Evolutionary conservation across 495 filamentous ascomycete genomes (phyloP).

Genomic region (Podospora sp.): DNA sequence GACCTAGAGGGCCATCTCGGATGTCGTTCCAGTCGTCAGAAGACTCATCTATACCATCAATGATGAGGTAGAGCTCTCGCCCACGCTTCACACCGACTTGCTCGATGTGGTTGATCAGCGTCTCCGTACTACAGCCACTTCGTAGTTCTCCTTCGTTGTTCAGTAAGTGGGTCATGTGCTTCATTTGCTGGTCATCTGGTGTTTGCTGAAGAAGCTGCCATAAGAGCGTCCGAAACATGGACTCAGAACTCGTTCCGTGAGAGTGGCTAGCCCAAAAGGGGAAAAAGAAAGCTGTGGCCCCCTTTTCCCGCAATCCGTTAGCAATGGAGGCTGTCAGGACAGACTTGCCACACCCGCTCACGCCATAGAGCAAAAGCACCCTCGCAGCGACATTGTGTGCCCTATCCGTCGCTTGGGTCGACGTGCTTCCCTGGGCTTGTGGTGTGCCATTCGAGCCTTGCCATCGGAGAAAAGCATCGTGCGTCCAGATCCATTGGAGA

Average conservation of each 20-base stretch:
- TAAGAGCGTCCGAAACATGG: background rate
- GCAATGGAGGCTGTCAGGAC: background rate
- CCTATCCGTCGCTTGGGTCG: background rate
- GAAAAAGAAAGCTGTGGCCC: background rate
- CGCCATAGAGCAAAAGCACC: background rate
- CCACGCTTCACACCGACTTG: background rate
- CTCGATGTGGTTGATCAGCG: background rate
- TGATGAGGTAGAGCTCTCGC: background rate
- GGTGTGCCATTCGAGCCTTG: background rate
- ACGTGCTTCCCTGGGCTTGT: background rate
- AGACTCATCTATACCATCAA: slow-evolving; percentile 3
- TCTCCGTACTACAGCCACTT: too few species aligned
- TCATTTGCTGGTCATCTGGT: background rate
- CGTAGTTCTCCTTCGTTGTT: background rate
- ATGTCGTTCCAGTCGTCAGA: slow-evolving; percentile 3
- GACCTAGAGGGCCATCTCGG: background rate
- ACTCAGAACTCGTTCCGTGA: background rate
- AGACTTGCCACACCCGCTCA: slow-evolving; percentile 2
- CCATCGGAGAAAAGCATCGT: background rate
- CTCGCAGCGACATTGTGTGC: background rate
- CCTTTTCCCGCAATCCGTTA: background rate
- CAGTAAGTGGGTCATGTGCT: background rate
- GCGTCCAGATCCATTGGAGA: background rate
- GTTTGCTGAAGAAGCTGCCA: background rate
- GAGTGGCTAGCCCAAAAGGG: background rate